phyloP scores from a whole-genome alignment of 805 yeast species.

The Saccharomyces kudriavzevii region DNA sequence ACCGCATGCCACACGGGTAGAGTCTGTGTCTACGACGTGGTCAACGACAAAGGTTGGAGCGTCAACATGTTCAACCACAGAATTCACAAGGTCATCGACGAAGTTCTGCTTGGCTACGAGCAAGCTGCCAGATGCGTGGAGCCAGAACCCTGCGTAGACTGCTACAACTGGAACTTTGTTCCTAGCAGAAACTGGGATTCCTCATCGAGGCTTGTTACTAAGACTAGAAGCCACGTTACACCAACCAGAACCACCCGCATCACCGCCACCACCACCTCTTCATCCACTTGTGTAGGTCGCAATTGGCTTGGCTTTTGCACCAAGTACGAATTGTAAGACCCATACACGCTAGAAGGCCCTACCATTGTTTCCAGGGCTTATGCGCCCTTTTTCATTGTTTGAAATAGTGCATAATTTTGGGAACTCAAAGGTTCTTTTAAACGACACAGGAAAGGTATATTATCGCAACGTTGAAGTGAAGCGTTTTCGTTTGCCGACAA shows the following conservation, averaged over 20 bases:
- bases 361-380: not conserved
- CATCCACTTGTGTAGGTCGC: conserved; percentile 27
- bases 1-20: conserved; percentile 88
- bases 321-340: conserved; percentile 13
- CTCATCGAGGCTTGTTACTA: conserved; percentile 20
- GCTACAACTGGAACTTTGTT: conserved; percentile 80
- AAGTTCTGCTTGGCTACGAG: conserved; percentile 63
- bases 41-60: conserved; percentile 83
- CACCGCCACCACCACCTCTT: conserved; percentile 15
- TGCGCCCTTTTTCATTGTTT: conserved; percentile 2
- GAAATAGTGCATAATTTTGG: not conserved
- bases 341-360: not conserved
- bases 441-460: not conserved
- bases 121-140: conserved; percentile 64
- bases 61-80: conserved; percentile 83
- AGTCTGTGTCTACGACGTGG: conserved; percentile 83
- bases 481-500: not conserved
- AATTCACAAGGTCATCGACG: conserved; percentile 83
- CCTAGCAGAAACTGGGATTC: conserved; percentile 31
- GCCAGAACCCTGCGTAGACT: conserved; percentile 82
- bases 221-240: conserved; percentile 11
- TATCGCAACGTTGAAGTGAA: not conserved
- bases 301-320: conserved; percentile 32
- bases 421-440: not conserved
- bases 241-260: conserved; percentile 11